Percentiles rank a stretch among this genome's conserved stretches.
These are phyloP conservation scores for Fomitopsis pinicola DNA, from an alignment of 1,284 basidiomycete species.

Conservation along the genomic window DNA sequence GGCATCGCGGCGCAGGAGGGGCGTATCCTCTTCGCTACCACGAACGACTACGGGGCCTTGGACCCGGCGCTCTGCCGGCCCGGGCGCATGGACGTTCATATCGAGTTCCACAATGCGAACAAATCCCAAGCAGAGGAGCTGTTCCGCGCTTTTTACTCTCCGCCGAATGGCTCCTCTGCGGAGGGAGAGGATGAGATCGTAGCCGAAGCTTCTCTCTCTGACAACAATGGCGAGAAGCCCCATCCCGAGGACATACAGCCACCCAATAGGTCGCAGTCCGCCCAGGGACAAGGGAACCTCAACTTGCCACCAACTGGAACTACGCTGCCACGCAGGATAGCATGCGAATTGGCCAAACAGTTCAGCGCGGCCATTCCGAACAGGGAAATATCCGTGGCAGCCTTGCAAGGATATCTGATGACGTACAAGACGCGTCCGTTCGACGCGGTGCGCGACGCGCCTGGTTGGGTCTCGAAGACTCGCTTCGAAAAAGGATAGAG, in stretches of 20 bases:
- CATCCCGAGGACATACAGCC: not conserved
- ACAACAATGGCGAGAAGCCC: too few relatives aligned
- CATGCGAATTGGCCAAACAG: conserved; percentile 46
- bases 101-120: conserved; percentile 69
- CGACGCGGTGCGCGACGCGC: conserved; percentile 42
- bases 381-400: conserved; percentile 65
- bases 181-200: not conserved
- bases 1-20: conserved; percentile 76
- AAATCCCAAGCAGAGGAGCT: conserved; percentile 60
- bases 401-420: conserved; percentile 74
- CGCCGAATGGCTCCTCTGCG: conserved; percentile 16
- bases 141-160: conserved; percentile 63
- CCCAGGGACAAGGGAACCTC: too few relatives aligned
- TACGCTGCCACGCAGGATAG: conserved; percentile 24
- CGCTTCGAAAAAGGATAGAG: not conserved
- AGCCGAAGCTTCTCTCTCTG: too few relatives aligned
- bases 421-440: conserved; percentile 59
- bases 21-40: conserved; percentile 72
- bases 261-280: too few relatives aligned
- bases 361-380: conserved; percentile 61
- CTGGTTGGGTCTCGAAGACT: conserved; percentile 20
- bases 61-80: conserved; percentile 72
- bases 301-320: not conserved
- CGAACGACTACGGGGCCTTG: conserved; percentile 65
- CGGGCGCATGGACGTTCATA: conserved; percentile 73